These are phyloP conservation scores for Globisporangium alternatum DNA, from an alignment of 352 stramenopile species.

Conservation along the genomic window DNA sequence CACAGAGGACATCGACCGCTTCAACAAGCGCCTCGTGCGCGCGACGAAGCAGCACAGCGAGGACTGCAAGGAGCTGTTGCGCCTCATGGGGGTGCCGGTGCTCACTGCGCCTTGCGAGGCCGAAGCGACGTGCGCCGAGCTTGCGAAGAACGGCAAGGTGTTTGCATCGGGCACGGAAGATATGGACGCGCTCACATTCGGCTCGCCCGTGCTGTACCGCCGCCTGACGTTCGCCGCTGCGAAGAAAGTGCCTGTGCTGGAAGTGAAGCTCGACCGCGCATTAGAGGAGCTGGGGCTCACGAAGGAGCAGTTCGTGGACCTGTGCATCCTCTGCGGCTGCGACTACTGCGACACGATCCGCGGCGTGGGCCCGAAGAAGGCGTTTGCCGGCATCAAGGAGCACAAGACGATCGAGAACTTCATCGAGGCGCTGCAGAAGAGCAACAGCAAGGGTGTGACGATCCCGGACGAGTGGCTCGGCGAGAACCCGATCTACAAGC, in stretches of 20 bases:
- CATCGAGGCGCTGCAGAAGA: constrained; percentile 87
- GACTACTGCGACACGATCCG: constrained; percentile 99
- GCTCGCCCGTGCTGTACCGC: constrained; percentile 94
- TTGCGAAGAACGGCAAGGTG: constrained; percentile 92
- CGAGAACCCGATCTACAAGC: constrained; percentile 90
- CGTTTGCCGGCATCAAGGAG: constrained; percentile 95
- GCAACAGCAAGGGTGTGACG: constrained; percentile 77
- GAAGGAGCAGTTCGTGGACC: constrained; percentile 96
- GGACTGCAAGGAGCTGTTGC: constrained; percentile 91
- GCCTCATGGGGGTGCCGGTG: constrained; percentile 96
- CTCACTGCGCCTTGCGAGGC: constrained; percentile 97
- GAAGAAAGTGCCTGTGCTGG: constrained; percentile 90
- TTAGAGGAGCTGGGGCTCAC: constrained; percentile 93
- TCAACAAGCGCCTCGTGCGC: constrained; percentile 90
- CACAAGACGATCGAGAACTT: constrained; percentile 96
- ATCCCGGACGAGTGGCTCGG: constrained; percentile 85
- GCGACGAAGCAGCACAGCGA: constrained; percentile 92
- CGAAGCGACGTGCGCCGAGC: constrained; percentile 95
- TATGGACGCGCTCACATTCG: constrained; percentile 99
- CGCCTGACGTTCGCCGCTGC: constrained; percentile 85
- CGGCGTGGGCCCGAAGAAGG: constrained; percentile 97
- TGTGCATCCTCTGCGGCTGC: constrained; percentile 98
- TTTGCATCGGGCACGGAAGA: constrained; percentile 97
- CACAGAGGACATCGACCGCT: constrained; percentile 92
- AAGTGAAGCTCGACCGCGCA: constrained; percentile 90